phyloP scores from a whole-genome alignment of 2,329 filamentous ascomycete species.

The Colletotrichum spinosum region DNA sequence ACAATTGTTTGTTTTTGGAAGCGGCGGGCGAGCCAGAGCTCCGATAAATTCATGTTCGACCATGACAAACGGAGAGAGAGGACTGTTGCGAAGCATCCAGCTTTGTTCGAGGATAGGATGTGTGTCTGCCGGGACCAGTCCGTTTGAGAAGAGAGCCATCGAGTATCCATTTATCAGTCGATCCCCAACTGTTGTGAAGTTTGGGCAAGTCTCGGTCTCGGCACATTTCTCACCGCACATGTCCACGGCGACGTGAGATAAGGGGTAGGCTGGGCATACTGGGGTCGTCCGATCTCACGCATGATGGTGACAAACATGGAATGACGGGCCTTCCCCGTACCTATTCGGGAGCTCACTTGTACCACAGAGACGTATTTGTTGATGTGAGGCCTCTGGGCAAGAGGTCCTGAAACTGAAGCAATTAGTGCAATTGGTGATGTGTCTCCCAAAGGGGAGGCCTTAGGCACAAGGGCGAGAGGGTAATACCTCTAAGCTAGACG shows the following conservation, averaged over 20 bases:
- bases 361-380: no score
- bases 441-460: no score
- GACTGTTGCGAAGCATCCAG: not conserved
- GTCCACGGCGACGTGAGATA: conserved; percentile 1
- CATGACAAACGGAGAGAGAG: not conserved
- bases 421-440: no score
- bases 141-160: not conserved
- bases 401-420: no score
- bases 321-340: not conserved
- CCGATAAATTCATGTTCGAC: no score
- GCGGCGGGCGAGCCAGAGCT: no score
- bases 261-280: conserved; percentile 3
- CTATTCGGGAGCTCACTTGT: not conserved
- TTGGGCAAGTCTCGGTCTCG: conserved; percentile 19
- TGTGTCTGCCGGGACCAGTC: not conserved
- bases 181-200: conserved; percentile 31
- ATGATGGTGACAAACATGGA: conserved; percentile 3
- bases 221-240: not conserved
- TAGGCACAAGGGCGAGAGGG: no score
- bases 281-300: conserved; percentile 26
- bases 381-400: no score
- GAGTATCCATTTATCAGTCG: conserved; percentile 11
- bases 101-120: not conserved
- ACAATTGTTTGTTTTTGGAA: no score
- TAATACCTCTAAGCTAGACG: no score